Conservation (phyloP, 2,329 filamentous ascomycete species). For the Davidsoniella australis region DNA sequence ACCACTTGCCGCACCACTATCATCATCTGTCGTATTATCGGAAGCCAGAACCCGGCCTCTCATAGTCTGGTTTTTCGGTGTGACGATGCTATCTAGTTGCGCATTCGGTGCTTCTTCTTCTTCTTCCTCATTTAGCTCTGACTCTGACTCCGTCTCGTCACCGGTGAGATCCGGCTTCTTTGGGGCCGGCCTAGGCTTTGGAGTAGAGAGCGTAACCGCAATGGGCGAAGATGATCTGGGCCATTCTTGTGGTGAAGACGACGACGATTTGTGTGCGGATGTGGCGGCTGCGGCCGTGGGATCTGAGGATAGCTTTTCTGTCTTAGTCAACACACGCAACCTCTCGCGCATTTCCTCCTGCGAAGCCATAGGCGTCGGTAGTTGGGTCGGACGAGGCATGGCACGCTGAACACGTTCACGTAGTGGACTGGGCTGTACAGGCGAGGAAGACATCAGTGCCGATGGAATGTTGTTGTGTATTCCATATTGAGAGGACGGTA, state of each 20-base stretch:
- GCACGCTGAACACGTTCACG: not conserved
- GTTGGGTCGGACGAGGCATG: not conserved
- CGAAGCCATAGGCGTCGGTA: slow-evolving; percentile 3
- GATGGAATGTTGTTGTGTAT: not conserved
- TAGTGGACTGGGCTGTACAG: slow-evolving; percentile 4
- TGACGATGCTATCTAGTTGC: not conserved
- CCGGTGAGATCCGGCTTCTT: slow-evolving; percentile 1
- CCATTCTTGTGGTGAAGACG: not conserved
- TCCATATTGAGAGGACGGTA: not conserved
- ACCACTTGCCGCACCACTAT: slow-evolving; percentile 22
- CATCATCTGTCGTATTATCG: slow-evolving; percentile 20
- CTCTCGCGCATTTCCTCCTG: not conserved
- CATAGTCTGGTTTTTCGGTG: slow-evolving; percentile 3
- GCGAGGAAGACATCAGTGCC: slow-evolving; percentile 7
- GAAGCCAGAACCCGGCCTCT: slow-evolving; percentile 13
- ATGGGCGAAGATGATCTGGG: not conserved
- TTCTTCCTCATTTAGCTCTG: not conserved
- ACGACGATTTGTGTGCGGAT: not conserved
- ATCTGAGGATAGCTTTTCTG: not conserved
- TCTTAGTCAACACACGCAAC: not conserved
- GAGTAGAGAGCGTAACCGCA: not conserved
- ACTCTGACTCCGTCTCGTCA: slow-evolving; percentile 17
- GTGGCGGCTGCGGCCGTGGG: not conserved
- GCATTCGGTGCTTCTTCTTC: not conserved
- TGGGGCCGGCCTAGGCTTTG: not conserved